Percentiles rank a stretch among this genome's conserved stretches.
phyloP scores from a whole-genome alignment of 2,329 filamentous ascomycete genomes.

The Rugonectria rugulosa region DNA sequence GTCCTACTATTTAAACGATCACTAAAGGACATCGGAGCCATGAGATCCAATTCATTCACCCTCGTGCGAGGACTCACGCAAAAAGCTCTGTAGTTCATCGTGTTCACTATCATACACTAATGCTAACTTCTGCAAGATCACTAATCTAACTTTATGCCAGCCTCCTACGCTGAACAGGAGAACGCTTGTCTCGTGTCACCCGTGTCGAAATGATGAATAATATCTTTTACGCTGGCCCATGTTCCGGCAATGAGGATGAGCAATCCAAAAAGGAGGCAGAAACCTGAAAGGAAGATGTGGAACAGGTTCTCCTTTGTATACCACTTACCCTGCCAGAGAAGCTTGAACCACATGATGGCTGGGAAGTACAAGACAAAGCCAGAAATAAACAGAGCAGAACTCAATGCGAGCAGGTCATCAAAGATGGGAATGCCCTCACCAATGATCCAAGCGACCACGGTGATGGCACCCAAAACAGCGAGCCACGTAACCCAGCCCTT shows the following conservation, averaged over 20 bases:
- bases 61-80: too few relatives aligned
- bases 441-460: constrained; percentile 51
- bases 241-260: constrained; percentile 22
- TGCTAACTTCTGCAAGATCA: too few relatives aligned
- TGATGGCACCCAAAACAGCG: constrained; percentile 61
- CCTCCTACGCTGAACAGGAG: too few relatives aligned
- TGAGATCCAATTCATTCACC: too few relatives aligned
- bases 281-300: constrained; percentile 1
- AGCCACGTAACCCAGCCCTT: constrained; percentile 59
- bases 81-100: too few relatives aligned
- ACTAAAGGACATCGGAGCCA: too few relatives aligned
- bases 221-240: constrained; percentile 19
- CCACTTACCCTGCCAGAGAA: constrained; percentile 35
- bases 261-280: constrained; percentile 17
- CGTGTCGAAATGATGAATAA: too few relatives aligned
- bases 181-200: too few relatives aligned
- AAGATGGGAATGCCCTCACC: constrained; percentile 77
- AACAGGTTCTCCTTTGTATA: constrained; percentile 16
- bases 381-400: constrained; percentile 55
- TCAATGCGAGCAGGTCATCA: constrained; percentile 65
- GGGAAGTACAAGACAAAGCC: constrained; percentile 46
- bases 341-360: constrained; percentile 49
- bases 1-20: too few relatives aligned
- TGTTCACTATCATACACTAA: too few relatives aligned
- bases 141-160: too few relatives aligned